These are phyloP conservation scores for Mycosphaerella sp. DNA, from an alignment of 2,329 filamentous ascomycete genomes.

Conservation along the genomic window DNA sequence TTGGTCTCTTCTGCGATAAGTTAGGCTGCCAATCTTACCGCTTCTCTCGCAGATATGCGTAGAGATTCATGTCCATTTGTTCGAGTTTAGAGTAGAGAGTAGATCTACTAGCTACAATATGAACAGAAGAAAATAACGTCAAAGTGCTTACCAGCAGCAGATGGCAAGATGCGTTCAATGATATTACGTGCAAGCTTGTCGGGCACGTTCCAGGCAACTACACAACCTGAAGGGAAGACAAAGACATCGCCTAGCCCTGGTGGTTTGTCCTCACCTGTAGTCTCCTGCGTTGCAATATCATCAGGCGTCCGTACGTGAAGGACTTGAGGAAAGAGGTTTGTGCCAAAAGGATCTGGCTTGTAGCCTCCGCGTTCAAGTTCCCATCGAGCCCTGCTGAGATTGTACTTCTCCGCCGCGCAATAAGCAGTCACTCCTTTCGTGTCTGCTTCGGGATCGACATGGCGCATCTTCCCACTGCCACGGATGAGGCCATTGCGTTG, in stretches of 20 bases:
- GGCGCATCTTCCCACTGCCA: constrained; percentile 38
- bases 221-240: constrained; percentile 87
- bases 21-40: constrained; percentile 1
- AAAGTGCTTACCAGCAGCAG: constrained; percentile 55
- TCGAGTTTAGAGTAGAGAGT: neutral
- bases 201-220: constrained; percentile 86
- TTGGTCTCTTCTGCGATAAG: constrained; percentile 42
- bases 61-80: neutral
- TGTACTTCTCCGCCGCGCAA: constrained; percentile 61
- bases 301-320: constrained; percentile 51
- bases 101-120: too few relatives aligned
- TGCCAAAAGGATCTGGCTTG: constrained; percentile 56
- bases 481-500: constrained; percentile 48
- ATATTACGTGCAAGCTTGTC: constrained; percentile 64
- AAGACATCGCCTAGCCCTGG: constrained; percentile 68
- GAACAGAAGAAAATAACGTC: neutral
- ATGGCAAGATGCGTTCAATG: constrained; percentile 64
- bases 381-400: constrained; percentile 52
- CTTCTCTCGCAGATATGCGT: neutral
- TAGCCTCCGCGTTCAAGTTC: constrained; percentile 55
- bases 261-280: constrained; percentile 37
- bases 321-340: constrained; percentile 58
- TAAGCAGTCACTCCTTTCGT: constrained; percentile 55
- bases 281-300: constrained; percentile 36
- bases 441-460: constrained; percentile 42